phyloP scores from a whole-genome alignment of 352 stramenopile species.

The Globisporangium irregulare region DNA sequence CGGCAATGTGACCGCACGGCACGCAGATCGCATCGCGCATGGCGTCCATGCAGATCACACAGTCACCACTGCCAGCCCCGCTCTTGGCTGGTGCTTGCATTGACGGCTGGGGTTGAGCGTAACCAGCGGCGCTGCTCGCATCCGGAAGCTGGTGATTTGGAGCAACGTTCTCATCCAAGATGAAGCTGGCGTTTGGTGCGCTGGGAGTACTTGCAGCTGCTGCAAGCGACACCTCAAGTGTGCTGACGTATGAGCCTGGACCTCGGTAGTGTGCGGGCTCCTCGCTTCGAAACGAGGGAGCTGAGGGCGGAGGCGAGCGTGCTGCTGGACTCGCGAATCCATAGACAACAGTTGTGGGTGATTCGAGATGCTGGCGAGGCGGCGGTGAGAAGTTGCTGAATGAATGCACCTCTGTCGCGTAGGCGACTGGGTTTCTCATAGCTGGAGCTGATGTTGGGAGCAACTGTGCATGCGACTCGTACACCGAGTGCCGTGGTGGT shows the following conservation, averaged over 20 bases:
- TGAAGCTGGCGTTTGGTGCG: background rate
- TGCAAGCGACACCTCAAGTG: background rate
- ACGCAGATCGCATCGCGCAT: constrained; percentile 46
- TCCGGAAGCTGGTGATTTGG: background rate
- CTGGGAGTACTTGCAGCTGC: background rate
- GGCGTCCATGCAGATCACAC: constrained; percentile 45
- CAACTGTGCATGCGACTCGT: background rate
- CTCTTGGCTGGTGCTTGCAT: background rate
- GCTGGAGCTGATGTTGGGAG: background rate
- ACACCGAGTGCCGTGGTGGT: background rate
- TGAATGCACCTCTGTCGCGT: background rate
- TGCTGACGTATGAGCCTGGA: constrained; percentile 6
- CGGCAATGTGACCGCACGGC: constrained; percentile 51
- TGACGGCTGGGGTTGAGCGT: background rate
- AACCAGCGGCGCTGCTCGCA: background rate
- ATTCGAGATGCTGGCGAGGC: constrained; percentile 9
- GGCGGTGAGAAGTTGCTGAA: constrained; percentile 9
- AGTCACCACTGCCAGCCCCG: constrained; percentile 18
- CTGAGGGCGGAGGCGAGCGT: constrained; percentile 7
- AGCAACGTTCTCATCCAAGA: background rate
- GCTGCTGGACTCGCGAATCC: background rate
- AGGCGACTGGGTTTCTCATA: background rate
- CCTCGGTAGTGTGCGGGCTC: constrained; percentile 8
- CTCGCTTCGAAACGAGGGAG: constrained; percentile 7
- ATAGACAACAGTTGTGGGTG: constrained; percentile 15